Evolutionary conservation across 2,329 filamentous ascomycete species (phyloP), one percentile per base, ranked within the genome.

Genomic region (Penicillium occitanis): DNA sequence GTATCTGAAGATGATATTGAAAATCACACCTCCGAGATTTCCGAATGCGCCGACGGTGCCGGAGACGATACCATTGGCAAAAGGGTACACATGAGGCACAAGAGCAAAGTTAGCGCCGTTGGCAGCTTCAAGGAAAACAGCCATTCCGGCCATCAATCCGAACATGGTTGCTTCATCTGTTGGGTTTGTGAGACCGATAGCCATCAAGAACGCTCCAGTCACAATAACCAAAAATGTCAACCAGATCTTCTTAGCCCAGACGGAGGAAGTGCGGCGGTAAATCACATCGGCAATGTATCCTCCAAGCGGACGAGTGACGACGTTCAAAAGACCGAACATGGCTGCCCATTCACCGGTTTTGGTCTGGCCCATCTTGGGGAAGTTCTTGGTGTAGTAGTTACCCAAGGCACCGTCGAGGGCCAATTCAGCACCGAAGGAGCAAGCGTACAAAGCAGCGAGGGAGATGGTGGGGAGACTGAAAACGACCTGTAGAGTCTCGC

Each of bases 41-140:
- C 93, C 93, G 8, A 86, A 83, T 0, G 90, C 92, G 10, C 93
- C 93, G 0, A 92, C 90, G 42, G 91, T 81, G 13, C 93, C 93
- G 0, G 90, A 91, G 6, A 97, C 85, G 65, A 87, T 83, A 67
- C 92, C 93, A 77, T 96, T 97, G 67, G 92, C 91, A 68, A 85
- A 85, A 0, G 92, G 91, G 77, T 93, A 90, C 1, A 96, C 90
- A 74, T 97, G 93, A 3, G 93, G 92, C 28, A 97, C 90, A 5
- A 97, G 84, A 0, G 91, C 87, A 77, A 95, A 97, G 79, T 91
- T 95, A 48, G 91, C 88, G 0, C 93, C 93, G 74, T 97, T 97
- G 50, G 88, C 89, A 1, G 90, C 91, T 76, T 96, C 92, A 51
- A 93, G 79, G 81, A 96, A 96, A 75, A 96, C 84, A 0, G 91